Evolutionary conservation across 768 basidiomycete genomes (phyloP), one percentile per base, ranked within the genome.

Genomic region (Tulasnella calospora): DNA sequence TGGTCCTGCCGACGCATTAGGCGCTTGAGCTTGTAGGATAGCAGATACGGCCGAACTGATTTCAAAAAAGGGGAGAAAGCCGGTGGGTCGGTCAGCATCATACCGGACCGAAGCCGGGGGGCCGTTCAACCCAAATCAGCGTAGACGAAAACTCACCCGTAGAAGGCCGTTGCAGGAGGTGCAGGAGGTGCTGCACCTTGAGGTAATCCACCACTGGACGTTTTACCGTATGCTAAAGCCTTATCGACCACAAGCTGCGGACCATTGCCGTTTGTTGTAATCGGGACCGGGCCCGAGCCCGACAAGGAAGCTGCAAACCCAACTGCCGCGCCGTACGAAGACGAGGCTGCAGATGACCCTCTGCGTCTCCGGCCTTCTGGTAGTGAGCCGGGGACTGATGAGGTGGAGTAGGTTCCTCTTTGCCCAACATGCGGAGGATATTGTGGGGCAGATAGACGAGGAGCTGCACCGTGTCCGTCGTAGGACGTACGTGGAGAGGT

Each of bases 21-120:
- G 30, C 36, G 1, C 3, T 47, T 33, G 38, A 9, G 70, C 23
- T 17, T 78, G 36, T 15, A 78, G 27, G 30, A 78, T 78, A 21
- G 69, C 30, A 21, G 77, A 71, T 17, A 78, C 69, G 40, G 77
- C 77, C 23, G 77, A 78, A 44, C 77, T 78, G 30, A 30, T 44
- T 44, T 15, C 27, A 47, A 40, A 27, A 51, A 44, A 44, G 44
- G 44, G 77, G 38, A n/a, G 33, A 23, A 57, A 44, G 35, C 33
- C 36, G 51, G 15, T 36, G 38, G 1, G 7, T 46, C 41, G 69
- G 61, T 67, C 61, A 67, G 61, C 15, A 57, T 30, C 19, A 17
- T 3, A 17, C 61, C 61, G 61, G 61, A 67, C 61, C 61, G 61
- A 67, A 67, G 61, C 61, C 61, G 61, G 27, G 15, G 27, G 30